Evolutionary conservation across 148 eudicot species (phyloP).

Genomic region (Fagopyrum homotropicum): DNA sequence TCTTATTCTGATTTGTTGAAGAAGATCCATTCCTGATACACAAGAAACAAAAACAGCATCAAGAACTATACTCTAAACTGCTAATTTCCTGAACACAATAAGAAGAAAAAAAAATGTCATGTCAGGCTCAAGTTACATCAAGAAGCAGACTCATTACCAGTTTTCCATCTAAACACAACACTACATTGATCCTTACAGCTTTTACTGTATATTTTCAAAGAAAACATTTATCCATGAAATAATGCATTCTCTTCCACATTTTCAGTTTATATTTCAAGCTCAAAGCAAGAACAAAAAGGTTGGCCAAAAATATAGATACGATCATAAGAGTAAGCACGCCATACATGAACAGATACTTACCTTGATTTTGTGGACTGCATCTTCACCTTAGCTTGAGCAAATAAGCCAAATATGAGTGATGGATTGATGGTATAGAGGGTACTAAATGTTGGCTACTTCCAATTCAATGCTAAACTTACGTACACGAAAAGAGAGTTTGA

Average conservation of each 20-base stretch:
- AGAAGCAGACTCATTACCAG: too few species aligned
- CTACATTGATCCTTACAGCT: neutral
- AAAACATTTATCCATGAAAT: neutral
- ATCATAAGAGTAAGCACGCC: neutral
- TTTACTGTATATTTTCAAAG: neutral
- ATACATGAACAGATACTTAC: neutral
- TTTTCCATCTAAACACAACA: neutral
- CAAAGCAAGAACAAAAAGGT: neutral
- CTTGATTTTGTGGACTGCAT: conserved; percentile 8
- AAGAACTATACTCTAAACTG: neutral
- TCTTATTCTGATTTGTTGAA: conserved; percentile 36
- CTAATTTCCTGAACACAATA: neutral
- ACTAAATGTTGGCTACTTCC: neutral
- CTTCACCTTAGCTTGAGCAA: neutral
- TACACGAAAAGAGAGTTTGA: neutral
- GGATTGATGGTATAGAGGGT: too few species aligned
- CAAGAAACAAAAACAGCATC: neutral
- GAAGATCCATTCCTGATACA: neutral
- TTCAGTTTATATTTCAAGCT: neutral
- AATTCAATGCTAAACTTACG: conserved; percentile 7
- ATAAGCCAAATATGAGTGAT: neutral
- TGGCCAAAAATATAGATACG: neutral
- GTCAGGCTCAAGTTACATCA: neutral
- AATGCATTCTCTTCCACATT: neutral
- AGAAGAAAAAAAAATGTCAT: neutral